Conservation (phyloP, 768 basidiomycete species). For the Leucocoprinus sp. region DNA sequence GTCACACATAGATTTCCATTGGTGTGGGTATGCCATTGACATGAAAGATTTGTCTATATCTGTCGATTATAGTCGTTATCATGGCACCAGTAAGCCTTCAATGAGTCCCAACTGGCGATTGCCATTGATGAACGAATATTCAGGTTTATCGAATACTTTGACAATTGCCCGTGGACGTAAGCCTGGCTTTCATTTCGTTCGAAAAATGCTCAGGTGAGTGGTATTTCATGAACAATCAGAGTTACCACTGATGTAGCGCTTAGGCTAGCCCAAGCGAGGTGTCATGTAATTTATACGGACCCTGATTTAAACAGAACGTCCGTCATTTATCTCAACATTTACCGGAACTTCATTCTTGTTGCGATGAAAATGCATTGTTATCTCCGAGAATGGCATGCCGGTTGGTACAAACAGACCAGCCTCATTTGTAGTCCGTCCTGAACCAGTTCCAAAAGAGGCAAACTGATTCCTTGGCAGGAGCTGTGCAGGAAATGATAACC, state of each 20-base stretch:
- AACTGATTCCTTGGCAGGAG: conserved; percentile 33
- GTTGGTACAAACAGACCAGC: conserved; percentile 30
- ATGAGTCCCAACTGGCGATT: background rate
- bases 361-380: conserved; percentile 88
- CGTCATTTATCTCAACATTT: conserved; percentile 73
- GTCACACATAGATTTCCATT: conserved; percentile 63
- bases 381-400: conserved; percentile 50
- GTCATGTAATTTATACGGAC: conserved; percentile 79
- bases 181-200: conserved; percentile 56
- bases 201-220: conserved; percentile 70
- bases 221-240: background rate
- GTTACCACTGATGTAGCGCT: conserved; percentile 32
- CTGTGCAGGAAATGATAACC: conserved; percentile 51
- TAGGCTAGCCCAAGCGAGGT: conserved; percentile 49
- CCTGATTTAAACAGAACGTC: conserved; percentile 51
- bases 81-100: conserved; percentile 41
- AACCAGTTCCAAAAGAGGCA: conserved; percentile 6
- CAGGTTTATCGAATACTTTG: conserved; percentile 58
- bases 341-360: conserved; percentile 73
- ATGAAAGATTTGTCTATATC: conserved; percentile 70
- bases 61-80: conserved; percentile 69
- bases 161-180: conserved; percentile 60
- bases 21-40: conserved; percentile 85
- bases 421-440: conserved; percentile 50
- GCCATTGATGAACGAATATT: background rate